Percentiles rank a stretch among this genome's conserved stretches.
Evolutionary conservation across 441 rosid genomes (phyloP).

Genomic region (Raphanus hybrid): DNA sequence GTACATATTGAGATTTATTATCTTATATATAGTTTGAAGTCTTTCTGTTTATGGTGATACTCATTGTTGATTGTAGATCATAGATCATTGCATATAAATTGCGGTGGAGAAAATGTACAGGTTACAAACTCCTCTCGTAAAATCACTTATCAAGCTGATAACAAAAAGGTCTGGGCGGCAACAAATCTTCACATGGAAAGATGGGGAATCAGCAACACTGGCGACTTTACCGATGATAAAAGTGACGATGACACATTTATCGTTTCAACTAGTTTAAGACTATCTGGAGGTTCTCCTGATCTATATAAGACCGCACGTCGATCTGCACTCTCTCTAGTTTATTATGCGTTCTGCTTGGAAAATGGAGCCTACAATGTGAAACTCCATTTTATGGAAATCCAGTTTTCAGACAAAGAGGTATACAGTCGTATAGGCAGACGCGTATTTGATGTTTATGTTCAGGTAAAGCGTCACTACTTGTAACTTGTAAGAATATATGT

Average conservation of each 20-base stretch:
- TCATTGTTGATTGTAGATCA: slow-evolving; percentile 45
- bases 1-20: background rate
- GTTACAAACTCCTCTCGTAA: slow-evolving; percentile 43
- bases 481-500: background rate
- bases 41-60: background rate
- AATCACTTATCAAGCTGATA: slow-evolving; percentile 59
- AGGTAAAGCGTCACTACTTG: slow-evolving; percentile 47
- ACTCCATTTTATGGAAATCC: slow-evolving; percentile 66
- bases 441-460: slow-evolving; percentile 62
- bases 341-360: slow-evolving; percentile 57
- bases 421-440: slow-evolving; percentile 52
- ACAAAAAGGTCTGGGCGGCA: slow-evolving; percentile 41
- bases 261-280: slow-evolving; percentile 50
- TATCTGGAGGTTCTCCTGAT: slow-evolving; percentile 21
- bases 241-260: slow-evolving; percentile 5
- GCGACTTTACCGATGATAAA: slow-evolving; percentile 57
- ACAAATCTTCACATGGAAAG: slow-evolving; percentile 40
- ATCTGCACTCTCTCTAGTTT: slow-evolving; percentile 57
- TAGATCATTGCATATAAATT: slow-evolving; percentile 56
- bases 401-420: slow-evolving; percentile 41
- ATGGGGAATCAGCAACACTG: slow-evolving; percentile 75
- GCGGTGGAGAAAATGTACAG: slow-evolving; percentile 56
- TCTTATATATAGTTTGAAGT: background rate
- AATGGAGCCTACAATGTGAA: slow-evolving; percentile 53
- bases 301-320: slow-evolving; percentile 51